phyloP scores from a whole-genome alignment of 192 early-diverging fungal genomes.

The Diversispora epigaea region DNA sequence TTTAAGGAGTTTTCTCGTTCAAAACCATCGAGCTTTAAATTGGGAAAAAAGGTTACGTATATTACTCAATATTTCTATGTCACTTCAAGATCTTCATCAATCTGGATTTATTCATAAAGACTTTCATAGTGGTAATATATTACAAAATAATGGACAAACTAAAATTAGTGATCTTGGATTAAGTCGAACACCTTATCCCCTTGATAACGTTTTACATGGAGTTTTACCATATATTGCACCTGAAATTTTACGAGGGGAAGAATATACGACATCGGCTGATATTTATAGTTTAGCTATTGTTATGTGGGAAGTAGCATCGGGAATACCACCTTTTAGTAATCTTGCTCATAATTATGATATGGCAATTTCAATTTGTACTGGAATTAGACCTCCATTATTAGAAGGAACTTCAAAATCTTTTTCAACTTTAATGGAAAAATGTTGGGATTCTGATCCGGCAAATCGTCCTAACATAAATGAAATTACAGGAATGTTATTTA shows the following conservation, averaged over 20 bases:
- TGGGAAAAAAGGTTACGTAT: constrained; percentile 13
- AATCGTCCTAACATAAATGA: not conserved
- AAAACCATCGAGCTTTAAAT: not conserved
- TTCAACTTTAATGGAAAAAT: not conserved
- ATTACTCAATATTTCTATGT: constrained; percentile 9
- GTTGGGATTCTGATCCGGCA: not conserved
- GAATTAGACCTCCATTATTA: not conserved
- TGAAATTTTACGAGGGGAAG: constrained; percentile 36
- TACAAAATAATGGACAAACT: not conserved
- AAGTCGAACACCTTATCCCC: not conserved
- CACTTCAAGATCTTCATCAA: constrained; percentile 20
- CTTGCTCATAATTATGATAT: not conserved
- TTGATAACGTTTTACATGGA: constrained; percentile 27
- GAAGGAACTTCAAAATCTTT: not conserved
- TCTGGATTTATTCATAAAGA: constrained; percentile 21
- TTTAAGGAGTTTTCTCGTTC: not conserved
- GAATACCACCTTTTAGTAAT: constrained; percentile 35
- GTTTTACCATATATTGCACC: constrained; percentile 45
- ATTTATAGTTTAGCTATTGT: constrained; percentile 45
- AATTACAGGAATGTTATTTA: constrained; percentile 9
- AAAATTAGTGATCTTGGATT: constrained; percentile 22
- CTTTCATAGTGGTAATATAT: constrained; percentile 31
- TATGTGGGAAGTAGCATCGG: constrained; percentile 46
- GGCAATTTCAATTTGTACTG: not conserved
- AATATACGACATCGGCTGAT: constrained; percentile 38